Percentiles rank a stretch among this genome's conserved stretches.
Conservation (phyloP, 140 eudicot genomes). For the Erigeron philadelphicus region DNA sequence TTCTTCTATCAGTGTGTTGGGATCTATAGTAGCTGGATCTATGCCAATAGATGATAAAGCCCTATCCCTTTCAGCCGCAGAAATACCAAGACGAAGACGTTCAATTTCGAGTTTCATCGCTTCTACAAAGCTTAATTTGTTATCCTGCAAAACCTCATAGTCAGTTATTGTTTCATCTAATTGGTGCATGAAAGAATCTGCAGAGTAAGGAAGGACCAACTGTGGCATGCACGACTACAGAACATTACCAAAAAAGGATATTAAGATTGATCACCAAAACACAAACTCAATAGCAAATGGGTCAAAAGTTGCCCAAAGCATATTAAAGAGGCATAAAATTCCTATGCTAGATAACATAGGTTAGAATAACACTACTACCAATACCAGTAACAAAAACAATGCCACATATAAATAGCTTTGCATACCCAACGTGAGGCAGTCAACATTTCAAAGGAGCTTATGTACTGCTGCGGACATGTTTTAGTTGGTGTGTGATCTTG, state of each 20-base stretch:
- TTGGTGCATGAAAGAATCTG: not conserved
- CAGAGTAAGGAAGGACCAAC: not conserved
- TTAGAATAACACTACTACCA: not conserved
- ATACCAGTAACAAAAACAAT: not conserved
- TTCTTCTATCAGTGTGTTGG: constrained; percentile 62
- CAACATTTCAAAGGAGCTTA: constrained; percentile 47
- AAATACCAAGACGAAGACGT: constrained; percentile 63
- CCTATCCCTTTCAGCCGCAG: constrained; percentile 79
- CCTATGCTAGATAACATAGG: constrained; percentile 8
- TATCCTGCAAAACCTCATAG: constrained; percentile 45
- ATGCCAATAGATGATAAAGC: constrained; percentile 70
- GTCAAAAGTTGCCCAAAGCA: too few relatives aligned
- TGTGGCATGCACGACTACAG: not conserved
- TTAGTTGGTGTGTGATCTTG: constrained; percentile 36
- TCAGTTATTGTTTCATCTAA: constrained; percentile 17
- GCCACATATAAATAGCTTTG: constrained; percentile 8
- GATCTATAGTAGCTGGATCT: constrained; percentile 78
- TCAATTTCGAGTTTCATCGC: constrained; percentile 90
- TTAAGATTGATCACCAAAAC: too few relatives aligned
- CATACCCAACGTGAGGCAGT: constrained; percentile 60
- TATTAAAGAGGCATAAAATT: not conserved
- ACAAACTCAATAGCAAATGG: too few relatives aligned
- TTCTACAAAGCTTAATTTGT: constrained; percentile 57
- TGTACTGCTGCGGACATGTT: constrained; percentile 44
- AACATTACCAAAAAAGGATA: too few relatives aligned